Evolutionary conservation across 305 asterid species (phyloP), one percentile per base, ranked within the genome.

Genomic region (Vinca major): DNA sequence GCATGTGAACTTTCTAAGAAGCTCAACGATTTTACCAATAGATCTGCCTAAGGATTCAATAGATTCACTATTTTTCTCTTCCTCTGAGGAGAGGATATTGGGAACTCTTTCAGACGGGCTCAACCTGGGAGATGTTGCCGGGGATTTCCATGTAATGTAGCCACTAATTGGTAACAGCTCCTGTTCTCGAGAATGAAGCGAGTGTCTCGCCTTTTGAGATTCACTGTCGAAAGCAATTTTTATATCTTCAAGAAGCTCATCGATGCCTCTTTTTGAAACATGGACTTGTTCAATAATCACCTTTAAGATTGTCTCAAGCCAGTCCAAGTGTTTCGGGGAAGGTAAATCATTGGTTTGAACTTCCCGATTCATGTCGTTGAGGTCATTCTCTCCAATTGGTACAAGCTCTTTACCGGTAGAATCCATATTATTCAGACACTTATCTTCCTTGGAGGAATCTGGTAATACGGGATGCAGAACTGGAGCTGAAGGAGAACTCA

Each of bases 61-160:
- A 49, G 37, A 7, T 16, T 71, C 80, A 44, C 63, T 51, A 52
- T 65, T 65, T 10, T 69, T 65, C 36, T 79, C 78, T 73, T 77
- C 78, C 77, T 60, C 44, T 13, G 66, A 78, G 19, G 77, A 26
- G 63, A 57, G 62, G 19, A 8, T 45, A 26, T 44, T 33, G 12
- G 49, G 65, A 70, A 40, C 70, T 54, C 68, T 68, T 53, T 43
- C 56, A n/a, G 20, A 36, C 54, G 79, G 53, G 48, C 51, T 71
- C 7, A 77, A 57, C 36, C 51, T 51, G 37, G 90, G 86, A 75
- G 90, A 83, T 37, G 82, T 50, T 54, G 74, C 26, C 1, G 88
- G 84, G 54, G 94, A 87, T 78, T 79, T 85, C 96, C 96, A 87
- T 7, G 85, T 70, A 40, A 87, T 62, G 37, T 81, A 83, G 49